These are phyloP conservation scores for Termitomyces sp. DNA, from an alignment of 768 basidiomycete genomes.

Conservation along the genomic window DNA sequence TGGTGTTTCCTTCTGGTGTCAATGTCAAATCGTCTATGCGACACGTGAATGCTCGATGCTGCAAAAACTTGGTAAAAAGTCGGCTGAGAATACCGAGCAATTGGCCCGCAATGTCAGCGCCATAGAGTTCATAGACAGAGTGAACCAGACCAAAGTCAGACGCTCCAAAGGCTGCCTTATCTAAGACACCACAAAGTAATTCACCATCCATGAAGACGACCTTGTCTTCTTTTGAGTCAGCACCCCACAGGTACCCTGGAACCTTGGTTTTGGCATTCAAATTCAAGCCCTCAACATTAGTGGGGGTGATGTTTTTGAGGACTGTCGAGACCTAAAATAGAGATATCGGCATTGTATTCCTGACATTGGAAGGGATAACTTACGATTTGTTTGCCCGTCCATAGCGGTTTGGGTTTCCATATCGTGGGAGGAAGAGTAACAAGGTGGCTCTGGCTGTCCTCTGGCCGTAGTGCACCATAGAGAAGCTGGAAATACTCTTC, in stretches of 20 bases:
- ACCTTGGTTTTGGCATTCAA: conserved; percentile 86
- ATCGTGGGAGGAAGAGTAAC: conserved; percentile 86
- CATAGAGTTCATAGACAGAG: conserved; percentile 94
- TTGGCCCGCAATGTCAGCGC: conserved; percentile 81
- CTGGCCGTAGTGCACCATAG: conserved; percentile 90
- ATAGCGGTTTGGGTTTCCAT: conserved; percentile 85
- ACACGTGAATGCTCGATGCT: conserved; percentile 96
- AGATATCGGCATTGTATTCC: conserved; percentile 1
- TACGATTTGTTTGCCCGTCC: conserved; percentile 98
- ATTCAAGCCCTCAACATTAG: conserved; percentile 74
- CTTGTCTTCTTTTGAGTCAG: conserved; percentile 75
- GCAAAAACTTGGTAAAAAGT: conserved; percentile 94
- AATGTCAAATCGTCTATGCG: conserved; percentile 97
- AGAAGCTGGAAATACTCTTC: conserved; percentile 96
- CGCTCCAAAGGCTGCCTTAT: conserved; percentile 97
- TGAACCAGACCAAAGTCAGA: conserved; percentile 95
- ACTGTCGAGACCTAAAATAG: conserved; percentile 81
- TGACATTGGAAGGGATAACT: conserved; percentile 21
- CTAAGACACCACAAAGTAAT: conserved; percentile 87
- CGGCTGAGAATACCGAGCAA: conserved; percentile 91
- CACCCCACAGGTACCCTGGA: conserved; percentile 80
- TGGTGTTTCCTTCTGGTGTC: conserved; percentile 73
- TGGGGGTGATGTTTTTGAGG: conserved; percentile 86
- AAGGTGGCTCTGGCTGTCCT: conserved; percentile 71
- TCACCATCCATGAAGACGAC: conserved; percentile 92